phyloP scores from a whole-genome alignment of 805 yeast genomes.

The Yamadazyma olivae region DNA sequence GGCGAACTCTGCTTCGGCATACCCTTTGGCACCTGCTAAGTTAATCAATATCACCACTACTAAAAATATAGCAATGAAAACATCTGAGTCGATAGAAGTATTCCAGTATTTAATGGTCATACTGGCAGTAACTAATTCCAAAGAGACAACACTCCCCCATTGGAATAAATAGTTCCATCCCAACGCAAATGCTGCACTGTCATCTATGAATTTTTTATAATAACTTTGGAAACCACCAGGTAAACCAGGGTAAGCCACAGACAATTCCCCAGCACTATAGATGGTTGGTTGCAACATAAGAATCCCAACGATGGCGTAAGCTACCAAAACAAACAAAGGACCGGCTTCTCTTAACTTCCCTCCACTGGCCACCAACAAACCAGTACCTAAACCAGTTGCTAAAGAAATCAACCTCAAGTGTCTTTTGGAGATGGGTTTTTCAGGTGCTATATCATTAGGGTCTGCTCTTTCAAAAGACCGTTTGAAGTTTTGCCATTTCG shows the following conservation, averaged over 20 bases:
- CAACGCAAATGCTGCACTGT: slow-evolving; percentile 55
- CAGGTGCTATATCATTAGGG: slow-evolving; percentile 10
- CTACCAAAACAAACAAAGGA: slow-evolving; percentile 30
- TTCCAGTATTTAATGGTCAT: slow-evolving; percentile 61
- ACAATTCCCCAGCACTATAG: slow-evolving; percentile 47
- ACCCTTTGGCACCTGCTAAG: slow-evolving; percentile 46
- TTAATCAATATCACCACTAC: slow-evolving; percentile 43
- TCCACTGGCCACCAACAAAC: slow-evolving; percentile 42
- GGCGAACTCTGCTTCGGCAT: slow-evolving; percentile 42
- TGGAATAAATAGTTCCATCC: slow-evolving; percentile 64
- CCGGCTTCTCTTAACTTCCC: slow-evolving; percentile 34
- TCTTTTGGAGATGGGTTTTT: slow-evolving; percentile 20
- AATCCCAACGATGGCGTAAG: slow-evolving; percentile 34
- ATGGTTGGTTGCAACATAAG: slow-evolving; percentile 34
- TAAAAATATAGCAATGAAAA: slow-evolving; percentile 53
- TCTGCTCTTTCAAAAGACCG: slow-evolving; percentile 30
- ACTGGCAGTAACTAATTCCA: slow-evolving; percentile 64
- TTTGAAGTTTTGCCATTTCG: slow-evolving; percentile 22
- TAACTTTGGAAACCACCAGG: slow-evolving; percentile 65
- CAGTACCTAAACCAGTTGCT: slow-evolving; percentile 42
- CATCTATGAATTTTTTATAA: slow-evolving; percentile 52
- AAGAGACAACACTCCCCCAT: slow-evolving; percentile 60
- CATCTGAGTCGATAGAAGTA: slow-evolving; percentile 48
- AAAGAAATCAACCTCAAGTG: slow-evolving; percentile 28
- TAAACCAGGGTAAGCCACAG: slow-evolving; percentile 54